Evolutionary conservation across 805 yeast species (phyloP), one percentile per base, ranked within the genome.

Genomic region (Saccharomycopsis sp.): DNA sequence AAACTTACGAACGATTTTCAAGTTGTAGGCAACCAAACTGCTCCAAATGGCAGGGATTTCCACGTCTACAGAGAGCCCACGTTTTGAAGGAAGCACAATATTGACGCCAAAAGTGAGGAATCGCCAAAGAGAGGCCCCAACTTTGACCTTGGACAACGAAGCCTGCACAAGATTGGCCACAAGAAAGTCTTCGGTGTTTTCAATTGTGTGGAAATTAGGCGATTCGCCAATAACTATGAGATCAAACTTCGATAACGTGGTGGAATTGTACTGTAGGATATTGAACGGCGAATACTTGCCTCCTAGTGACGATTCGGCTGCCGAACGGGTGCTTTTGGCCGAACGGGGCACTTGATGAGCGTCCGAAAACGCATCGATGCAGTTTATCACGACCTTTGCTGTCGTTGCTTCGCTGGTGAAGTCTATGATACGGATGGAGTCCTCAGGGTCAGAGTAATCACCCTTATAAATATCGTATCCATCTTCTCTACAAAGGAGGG

Each of bases 11-110:
- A 55, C 56, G 7, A 75, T 56, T 12, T 61, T 63, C 8, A 81
- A 61, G 38, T 69, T 73, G 66, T 82, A 87, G 0, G 85, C 81
- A 22, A 87, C 67, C 3, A 86, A 64, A 66, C 89, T 82, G 55
- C 84, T 81, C 82, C 85, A 81, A 0, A 84, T 80, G 2, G 82
- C 78, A 1, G 81, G 78, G 24, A 83, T 71, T n/a, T 77, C 69
- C 25, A 86, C 66, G 62, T 77, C 79, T 2, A 75, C 72, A 3
- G 77, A 68, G 2, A 83, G 69, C 3, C 83, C 77, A 23, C 78
- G 69, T 52, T 71, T 72, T 1, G 72, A 68, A 0, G 82, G 81
- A 5, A 80, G 62, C 0, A 78, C 67, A 1, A 78, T 55, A 3
- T 56, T 52, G 2, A 65, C 63, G 1, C 73, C 72, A 24, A 64